A percentile compares a stretch with the other conserved stretches of the same genome.
phyloP scores from a whole-genome alignment of 106 monocot species.

The Xerophyta viscosa region DNA sequence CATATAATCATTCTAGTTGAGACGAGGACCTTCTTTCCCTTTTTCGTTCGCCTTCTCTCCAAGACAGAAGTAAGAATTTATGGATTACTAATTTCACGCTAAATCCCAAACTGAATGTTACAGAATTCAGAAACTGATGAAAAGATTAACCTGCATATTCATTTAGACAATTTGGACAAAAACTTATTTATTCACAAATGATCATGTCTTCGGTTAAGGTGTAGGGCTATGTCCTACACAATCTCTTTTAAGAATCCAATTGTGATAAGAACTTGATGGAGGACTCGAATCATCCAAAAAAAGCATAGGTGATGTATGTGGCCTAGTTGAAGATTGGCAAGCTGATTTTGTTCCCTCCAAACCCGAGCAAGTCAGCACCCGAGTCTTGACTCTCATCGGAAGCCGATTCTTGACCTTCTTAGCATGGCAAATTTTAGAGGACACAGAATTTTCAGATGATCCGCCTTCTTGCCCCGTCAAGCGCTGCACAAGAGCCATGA shows the following conservation, averaged over 20 bases:
- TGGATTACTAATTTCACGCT: no score
- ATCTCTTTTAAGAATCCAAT: constrained; percentile 9
- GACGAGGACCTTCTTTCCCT: no score
- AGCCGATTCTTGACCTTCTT: background rate
- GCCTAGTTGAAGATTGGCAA: background rate
- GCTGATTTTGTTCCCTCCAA: background rate
- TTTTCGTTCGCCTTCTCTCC: no score
- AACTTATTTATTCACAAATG: no score
- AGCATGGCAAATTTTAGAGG: background rate
- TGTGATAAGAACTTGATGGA: background rate
- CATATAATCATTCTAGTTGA: no score
- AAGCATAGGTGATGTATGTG: constrained; percentile 2
- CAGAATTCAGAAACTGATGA: no score
- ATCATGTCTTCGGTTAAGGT: background rate
- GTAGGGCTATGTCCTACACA: background rate
- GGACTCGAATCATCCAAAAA: constrained; percentile 9
- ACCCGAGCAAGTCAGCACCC: constrained; percentile 9
- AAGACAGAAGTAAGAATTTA: no score
- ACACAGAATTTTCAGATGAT: background rate
- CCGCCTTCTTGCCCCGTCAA: constrained; percentile 32
- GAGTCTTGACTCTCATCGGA: constrained; percentile 32
- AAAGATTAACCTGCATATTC: no score
- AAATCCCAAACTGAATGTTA: no score
- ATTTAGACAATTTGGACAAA: no score
- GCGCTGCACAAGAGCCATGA: constrained; percentile 53